Evolutionary conservation across 2,329 filamentous ascomycete genomes (phyloP), one percentile per base, ranked within the genome.

Genomic region (Beauveria asiatica): DNA sequence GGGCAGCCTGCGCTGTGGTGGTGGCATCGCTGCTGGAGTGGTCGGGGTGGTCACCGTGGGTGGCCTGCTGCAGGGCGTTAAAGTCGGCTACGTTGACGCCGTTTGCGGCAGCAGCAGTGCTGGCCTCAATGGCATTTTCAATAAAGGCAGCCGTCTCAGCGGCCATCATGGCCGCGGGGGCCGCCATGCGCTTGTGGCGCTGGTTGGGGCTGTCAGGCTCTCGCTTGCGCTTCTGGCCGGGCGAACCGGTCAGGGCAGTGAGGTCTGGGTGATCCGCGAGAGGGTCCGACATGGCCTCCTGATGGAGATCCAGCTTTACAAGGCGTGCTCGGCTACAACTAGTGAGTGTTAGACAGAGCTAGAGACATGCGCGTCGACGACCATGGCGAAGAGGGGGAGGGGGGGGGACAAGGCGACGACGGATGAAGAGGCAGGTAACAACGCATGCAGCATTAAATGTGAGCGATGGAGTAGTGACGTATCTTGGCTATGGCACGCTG

Each of bases 1-100:
- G 73, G 30, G 82, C 82, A 13, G 83, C 83, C 45, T 83, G 82
- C 5, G 83, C 83, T 16, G 83, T 85, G 65, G 76, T 84, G 4
- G 82, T 83, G 21, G 81, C 82, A 66, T 79, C 81, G 59, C 78
- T 74, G 64, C 83, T 79, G 13, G 79, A 68, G 10, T 75, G 69
- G 56, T 80, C 80, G 13, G 74, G 71, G 63, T 81, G 79, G 19
- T 80, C 72, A 25, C 69, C 72, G 49, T 73, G 71, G 6, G 80
- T 74, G 10, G 81, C 81, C 66, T 83, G 81, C 64, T 83, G 80
- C 6, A 84, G 75, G 37, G 81, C 81, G 63, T 76, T 79, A 65
- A 84, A 83, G 65, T 84, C 81, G 62, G 80, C 78, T 30, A 80
- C 78, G 33, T 76, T 78, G 54, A 80, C 76, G 19, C 74, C 75